Evolutionary conservation across 78 protist species (phyloP).

Genomic region (Dictyostelium brefeldianum): DNA sequence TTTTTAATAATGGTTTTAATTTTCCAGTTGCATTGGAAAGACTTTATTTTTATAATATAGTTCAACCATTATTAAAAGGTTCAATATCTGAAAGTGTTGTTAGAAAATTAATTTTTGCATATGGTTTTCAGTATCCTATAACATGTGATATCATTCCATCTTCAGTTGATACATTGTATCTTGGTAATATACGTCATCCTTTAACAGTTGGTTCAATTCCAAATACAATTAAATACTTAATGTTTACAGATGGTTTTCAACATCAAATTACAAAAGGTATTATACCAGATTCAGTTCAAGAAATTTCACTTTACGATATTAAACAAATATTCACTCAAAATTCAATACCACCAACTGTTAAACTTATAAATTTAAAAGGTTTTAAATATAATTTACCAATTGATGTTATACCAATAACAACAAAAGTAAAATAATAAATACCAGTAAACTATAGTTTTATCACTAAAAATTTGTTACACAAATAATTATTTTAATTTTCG

Average conservation of each 20-base stretch:
- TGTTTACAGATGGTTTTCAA: constrained; percentile 1
- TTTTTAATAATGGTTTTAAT: constrained; percentile 7
- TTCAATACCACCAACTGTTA: constrained; percentile 14
- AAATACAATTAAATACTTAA: background rate
- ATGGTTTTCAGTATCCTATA: background rate
- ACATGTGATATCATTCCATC: background rate
- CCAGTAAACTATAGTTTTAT: too few species aligned
- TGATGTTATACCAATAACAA: constrained; percentile 7
- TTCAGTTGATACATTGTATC: background rate
- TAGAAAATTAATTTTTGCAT: constrained; percentile 4
- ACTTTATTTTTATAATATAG: background rate
- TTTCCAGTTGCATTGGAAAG: constrained; percentile 4
- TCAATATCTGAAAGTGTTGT: background rate
- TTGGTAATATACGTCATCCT: background rate
- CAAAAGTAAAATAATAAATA: constrained; percentile 13
- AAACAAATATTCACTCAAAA: background rate
- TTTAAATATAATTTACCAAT: constrained; percentile 13
- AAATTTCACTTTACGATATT: constrained; percentile 1
- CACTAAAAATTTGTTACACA: too few species aligned
- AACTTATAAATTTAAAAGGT: constrained; percentile 11
- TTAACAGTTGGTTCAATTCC: background rate
- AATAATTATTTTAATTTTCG: too few species aligned
- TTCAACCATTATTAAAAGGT: background rate
- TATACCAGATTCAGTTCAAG: background rate
- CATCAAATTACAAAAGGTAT: background rate